Percentiles rank a stretch among this genome's conserved stretches.
Evolutionary conservation across 1,139 yeast species (phyloP).

Genomic region (Saccharomyces hybrid): DNA sequence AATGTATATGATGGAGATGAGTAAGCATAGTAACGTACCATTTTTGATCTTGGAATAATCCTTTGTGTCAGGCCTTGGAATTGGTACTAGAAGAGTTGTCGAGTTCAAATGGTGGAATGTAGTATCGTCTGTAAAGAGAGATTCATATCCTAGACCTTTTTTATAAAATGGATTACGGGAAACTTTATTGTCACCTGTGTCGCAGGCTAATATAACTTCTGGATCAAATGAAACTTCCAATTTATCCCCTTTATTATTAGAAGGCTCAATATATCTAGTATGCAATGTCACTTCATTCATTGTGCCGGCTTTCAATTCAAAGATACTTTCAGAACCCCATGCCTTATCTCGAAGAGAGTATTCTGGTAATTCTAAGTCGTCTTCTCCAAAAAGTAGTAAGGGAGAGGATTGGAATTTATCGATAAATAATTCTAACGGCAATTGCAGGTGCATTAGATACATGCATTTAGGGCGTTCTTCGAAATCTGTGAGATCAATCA

Average conservation of each 20-base stretch:
- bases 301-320: slow-evolving; percentile 30
- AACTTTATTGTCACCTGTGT: slow-evolving; percentile 25
- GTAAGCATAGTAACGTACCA: slow-evolving; percentile 30
- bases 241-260: slow-evolving; percentile 17
- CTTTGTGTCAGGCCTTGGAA: slow-evolving; percentile 34
- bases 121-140: slow-evolving; percentile 40
- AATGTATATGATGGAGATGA: slow-evolving; percentile 32
- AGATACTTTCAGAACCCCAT: slow-evolving; percentile 42
- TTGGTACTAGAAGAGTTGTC: slow-evolving; percentile 21
- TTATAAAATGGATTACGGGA: slow-evolving; percentile 35
- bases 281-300: slow-evolving; percentile 39
- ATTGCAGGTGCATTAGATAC: slow-evolving; percentile 24
- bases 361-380: slow-evolving; percentile 39
- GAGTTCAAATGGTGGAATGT: slow-evolving; percentile 34
- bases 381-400: slow-evolving; percentile 31
- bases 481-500: slow-evolving; percentile 15
- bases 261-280: slow-evolving; percentile 42
- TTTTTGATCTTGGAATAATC: slow-evolving; percentile 29
- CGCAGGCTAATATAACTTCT: slow-evolving; percentile 44
- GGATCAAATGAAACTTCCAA: slow-evolving; percentile 34
- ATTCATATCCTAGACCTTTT: slow-evolving; percentile 37
- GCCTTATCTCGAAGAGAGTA: slow-evolving; percentile 35
- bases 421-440: slow-evolving; percentile 32
- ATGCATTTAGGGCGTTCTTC: slow-evolving; percentile 26
- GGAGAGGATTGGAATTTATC: slow-evolving; percentile 36